Evolutionary conservation across 1,284 basidiomycete genomes (phyloP), one percentile per base, ranked within the genome.

Genomic region (Sanghuangporus baumii): DNA sequence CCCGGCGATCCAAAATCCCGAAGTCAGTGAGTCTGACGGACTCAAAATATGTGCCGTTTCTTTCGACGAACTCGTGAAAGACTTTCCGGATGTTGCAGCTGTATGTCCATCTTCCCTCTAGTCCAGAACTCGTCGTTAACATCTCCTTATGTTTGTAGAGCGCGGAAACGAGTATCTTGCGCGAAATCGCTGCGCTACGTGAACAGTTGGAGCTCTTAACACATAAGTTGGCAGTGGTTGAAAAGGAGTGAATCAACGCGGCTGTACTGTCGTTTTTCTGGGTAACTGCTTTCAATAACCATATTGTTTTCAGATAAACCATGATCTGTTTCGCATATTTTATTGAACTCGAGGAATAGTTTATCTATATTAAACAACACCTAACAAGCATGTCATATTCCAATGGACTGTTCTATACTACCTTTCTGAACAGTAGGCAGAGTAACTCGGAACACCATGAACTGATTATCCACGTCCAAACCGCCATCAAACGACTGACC

Each of bases 41-140:
- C 71, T 85, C 66, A 78, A 81, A 66, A 96, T 97, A 70, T 87
- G 83, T 67, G 89, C 79, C 69, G 83, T 90, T 38, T 78, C 84
- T 34, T 97, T 94, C 70, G 80, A 81, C 16, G 87, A 94, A 55
- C 74, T 97, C 57, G 77, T 91, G 67, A 85, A 85, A 73, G 79
- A 73, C 43, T 90, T 97, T 77, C 94, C 94, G 1, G 86, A 94
- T 71, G 86, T 83, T 54, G 74, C 79, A 37, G 80, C 86, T 75
- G 92, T 93, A 68, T 70, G 84, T 74, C 23, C 23, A 26, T 52
- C 6, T 54, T n/a, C 6, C 14, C 16, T 37, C n/a, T 54, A 34
- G 37, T 5, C 16, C 12, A 36, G 26, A 54, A 14, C 20, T 46
- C 9, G 16, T n/a, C 43, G 16, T 8, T 46, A n/a, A n/a, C 16